Conservation (phyloP, 2,329 filamentous ascomycete genomes). For the Epichloe gansuensis region DNA sequence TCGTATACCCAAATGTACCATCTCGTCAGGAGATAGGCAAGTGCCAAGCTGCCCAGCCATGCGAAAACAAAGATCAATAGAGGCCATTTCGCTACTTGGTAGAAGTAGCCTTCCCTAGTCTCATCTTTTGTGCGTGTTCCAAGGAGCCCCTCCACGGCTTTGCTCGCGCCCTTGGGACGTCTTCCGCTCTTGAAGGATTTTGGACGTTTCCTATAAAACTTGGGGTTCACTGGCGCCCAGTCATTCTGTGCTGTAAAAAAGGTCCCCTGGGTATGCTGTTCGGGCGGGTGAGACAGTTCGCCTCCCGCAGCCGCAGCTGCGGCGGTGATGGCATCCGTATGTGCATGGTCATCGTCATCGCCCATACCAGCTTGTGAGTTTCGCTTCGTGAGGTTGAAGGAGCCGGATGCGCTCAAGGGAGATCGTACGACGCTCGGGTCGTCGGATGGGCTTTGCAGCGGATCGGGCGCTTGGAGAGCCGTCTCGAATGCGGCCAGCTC, state of each 20-base stretch:
- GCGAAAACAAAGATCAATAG: conserved; percentile 65
- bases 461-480: conserved; percentile 72
- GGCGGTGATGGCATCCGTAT: conserved; percentile 24
- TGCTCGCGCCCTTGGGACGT: conserved; percentile 22
- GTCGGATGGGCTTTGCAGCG: conserved; percentile 49
- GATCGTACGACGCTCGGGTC: conserved; percentile 29
- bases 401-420: conserved; percentile 25
- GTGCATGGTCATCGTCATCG: conserved; percentile 20
- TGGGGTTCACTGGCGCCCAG: conserved; percentile 80
- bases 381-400: conserved; percentile 30
- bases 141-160: conserved; percentile 26
- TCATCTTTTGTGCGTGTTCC: conserved; percentile 67
- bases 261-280: conserved; percentile 24
- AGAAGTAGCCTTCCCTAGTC: conserved; percentile 86
- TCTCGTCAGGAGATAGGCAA: conserved; percentile 65
- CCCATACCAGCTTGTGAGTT: conserved; percentile 20
- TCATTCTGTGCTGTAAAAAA: conserved; percentile 90
- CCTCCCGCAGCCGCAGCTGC: conserved; percentile 27
- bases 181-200: conserved; percentile 21
- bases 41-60: conserved; percentile 64
- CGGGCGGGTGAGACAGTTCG: conserved; percentile 15
- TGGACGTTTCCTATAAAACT: conserved; percentile 33
- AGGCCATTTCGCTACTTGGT: conserved; percentile 83
- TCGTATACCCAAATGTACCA: conserved; percentile 90
- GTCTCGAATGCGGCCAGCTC: conserved; percentile 68